These are phyloP conservation scores for Casuarina equisetifolia DNA, from an alignment of 306 rosid genomes.

Conservation along the genomic window DNA sequence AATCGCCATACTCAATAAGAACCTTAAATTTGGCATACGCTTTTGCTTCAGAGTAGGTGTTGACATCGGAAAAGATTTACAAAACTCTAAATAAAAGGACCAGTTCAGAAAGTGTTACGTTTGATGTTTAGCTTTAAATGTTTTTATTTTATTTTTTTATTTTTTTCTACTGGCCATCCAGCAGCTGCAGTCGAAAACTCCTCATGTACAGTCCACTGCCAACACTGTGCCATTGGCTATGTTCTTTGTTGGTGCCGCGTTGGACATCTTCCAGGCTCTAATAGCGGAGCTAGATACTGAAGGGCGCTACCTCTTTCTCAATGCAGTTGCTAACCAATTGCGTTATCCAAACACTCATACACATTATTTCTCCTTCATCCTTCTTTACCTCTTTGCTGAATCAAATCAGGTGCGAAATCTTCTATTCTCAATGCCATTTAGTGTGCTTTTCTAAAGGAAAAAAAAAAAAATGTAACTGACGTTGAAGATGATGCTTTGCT, in stretches of 20 bases:
- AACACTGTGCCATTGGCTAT: constrained; percentile 64
- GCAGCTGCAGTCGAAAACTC: constrained; percentile 75
- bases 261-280: constrained; percentile 81
- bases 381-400: constrained; percentile 88
- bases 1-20: background rate
- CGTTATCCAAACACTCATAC: constrained; percentile 98
- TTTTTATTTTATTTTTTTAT: no score
- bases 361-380: constrained; percentile 92
- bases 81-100: background rate
- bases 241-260: constrained; percentile 86
- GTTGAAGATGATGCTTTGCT: background rate
- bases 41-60: background rate
- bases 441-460: no score
- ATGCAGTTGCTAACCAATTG: constrained; percentile 95
- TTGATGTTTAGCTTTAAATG: constrained; percentile 20
- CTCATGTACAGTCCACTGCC: constrained; percentile 62
- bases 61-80: no score
- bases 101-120: background rate
- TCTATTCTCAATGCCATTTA: background rate
- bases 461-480: background rate
- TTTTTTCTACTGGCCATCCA: constrained; percentile 74
- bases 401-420: constrained; percentile 65
- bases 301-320: constrained; percentile 96
- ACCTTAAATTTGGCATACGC: background rate
- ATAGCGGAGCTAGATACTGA: constrained; percentile 82